Evolutionary conservation across 2,329 filamentous ascomycete species (phyloP).

Genomic region (Colletotrichum acutatum): DNA sequence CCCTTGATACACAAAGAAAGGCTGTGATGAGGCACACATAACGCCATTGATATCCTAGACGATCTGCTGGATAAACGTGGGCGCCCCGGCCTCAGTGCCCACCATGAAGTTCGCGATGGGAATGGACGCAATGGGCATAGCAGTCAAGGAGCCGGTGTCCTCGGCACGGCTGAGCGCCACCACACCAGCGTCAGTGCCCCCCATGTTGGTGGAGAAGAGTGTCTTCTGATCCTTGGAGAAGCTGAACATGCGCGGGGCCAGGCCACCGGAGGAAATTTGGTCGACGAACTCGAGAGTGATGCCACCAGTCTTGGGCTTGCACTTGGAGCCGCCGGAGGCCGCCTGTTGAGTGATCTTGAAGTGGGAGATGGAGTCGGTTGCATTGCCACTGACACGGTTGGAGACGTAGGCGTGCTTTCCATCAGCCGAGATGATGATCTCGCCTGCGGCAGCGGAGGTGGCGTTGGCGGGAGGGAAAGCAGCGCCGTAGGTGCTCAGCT

Average conservation of each 20-base stretch:
- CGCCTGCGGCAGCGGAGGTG: constrained; percentile 55
- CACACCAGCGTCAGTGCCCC: constrained; percentile 48
- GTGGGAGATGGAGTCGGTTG: constrained; percentile 59
- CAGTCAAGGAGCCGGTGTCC: constrained; percentile 43
- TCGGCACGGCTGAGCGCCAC: constrained; percentile 42
- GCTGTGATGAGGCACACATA: not conserved
- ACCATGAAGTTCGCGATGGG: constrained; percentile 39
- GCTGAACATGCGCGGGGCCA: constrained; percentile 60
- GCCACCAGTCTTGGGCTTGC: constrained; percentile 40
- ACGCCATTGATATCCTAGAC: not conserved
- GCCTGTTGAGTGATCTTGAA: constrained; percentile 48
- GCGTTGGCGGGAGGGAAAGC: constrained; percentile 47
- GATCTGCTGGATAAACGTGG: constrained; percentile 46
- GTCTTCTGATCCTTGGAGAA: constrained; percentile 46
- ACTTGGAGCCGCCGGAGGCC: constrained; percentile 36
- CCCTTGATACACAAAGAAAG: not conserved
- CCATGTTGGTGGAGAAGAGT: constrained; percentile 61
- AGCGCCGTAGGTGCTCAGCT: constrained; percentile 50
- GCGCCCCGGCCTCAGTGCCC: constrained; percentile 41
- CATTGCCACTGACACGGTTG: constrained; percentile 59
- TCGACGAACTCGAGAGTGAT: constrained; percentile 48
- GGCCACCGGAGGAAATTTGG: constrained; percentile 48
- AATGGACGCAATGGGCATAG: constrained; percentile 42
- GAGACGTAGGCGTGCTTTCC: constrained; percentile 60
- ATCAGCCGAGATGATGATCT: constrained; percentile 54